Conservation (phyloP, 1,139 yeast species). For the Sugiyamaella pinicola region DNA sequence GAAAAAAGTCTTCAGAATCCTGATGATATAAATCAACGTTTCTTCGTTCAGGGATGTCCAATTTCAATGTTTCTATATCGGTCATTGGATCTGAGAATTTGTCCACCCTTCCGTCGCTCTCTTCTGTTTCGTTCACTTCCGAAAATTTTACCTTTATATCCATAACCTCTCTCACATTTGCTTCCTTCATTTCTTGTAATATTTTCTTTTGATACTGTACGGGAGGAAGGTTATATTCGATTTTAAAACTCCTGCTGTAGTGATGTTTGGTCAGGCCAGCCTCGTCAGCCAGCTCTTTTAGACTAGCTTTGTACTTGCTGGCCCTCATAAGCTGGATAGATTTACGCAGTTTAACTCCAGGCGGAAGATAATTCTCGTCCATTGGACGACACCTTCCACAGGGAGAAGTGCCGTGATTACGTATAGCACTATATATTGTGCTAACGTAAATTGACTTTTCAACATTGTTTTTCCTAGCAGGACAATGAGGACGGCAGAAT, state of each 20-base stretch:
- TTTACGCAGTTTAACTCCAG: background rate
- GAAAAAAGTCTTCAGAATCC: too few relatives aligned
- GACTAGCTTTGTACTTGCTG: background rate
- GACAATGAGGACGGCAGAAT: conserved; percentile 29
- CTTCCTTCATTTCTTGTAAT: conserved; percentile 2
- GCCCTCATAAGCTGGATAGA: conserved; percentile 1
- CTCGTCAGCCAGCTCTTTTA: conserved; percentile 12
- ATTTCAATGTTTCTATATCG: too few relatives aligned
- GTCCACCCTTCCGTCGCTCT: too few relatives aligned
- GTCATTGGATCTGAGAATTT: too few relatives aligned
- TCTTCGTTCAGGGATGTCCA: too few relatives aligned
- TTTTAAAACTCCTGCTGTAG: conserved; percentile 28
- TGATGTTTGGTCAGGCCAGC: conserved; percentile 25
- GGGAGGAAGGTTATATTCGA: conserved; percentile 21
- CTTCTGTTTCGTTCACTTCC: too few relatives aligned
- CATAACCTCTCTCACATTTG: too few relatives aligned
- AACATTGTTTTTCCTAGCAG: conserved; percentile 20
- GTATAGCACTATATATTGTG: conserved; percentile 8
- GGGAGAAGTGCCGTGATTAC: conserved; percentile 20
- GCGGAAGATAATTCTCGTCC: conserved; percentile 6
- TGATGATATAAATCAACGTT: too few relatives aligned
- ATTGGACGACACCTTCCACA: conserved; percentile 29
- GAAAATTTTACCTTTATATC: too few relatives aligned
- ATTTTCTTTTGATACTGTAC: conserved; percentile 10
- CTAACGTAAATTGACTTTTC: background rate